Evolutionary conservation across 257 asterid genomes (phyloP).

Genomic region (Plantago elongata): DNA sequence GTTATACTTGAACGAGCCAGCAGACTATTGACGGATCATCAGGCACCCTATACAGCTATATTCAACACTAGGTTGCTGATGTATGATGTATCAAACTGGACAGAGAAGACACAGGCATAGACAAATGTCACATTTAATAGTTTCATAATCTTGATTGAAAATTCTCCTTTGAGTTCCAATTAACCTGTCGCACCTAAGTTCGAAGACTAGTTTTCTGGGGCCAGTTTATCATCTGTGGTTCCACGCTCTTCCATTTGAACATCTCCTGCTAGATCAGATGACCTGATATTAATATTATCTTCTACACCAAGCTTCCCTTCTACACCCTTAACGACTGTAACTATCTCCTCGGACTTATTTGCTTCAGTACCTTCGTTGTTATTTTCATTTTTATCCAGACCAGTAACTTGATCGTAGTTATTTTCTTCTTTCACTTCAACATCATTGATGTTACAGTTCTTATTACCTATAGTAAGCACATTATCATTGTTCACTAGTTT

Average conservation of each 20-base stretch:
- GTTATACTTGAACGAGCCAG: neutral
- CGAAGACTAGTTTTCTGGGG: conserved; percentile 8
- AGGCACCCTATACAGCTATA: conserved; percentile 10
- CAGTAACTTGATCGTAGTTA: conserved; percentile 11
- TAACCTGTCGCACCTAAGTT: conserved; percentile 15
- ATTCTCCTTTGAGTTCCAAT: conserved; percentile 11
- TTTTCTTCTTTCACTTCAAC: conserved; percentile 15
- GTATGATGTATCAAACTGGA: conserved; percentile 1
- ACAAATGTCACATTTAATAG: conserved; percentile 8
- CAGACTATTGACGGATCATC: conserved; percentile 14
- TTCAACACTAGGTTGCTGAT: conserved; percentile 17
- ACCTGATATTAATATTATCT: conserved; percentile 7
- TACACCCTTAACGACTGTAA: neutral
- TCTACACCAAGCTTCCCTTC: conserved; percentile 11
- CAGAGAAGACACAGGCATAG: neutral
- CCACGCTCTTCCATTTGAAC: conserved; percentile 20
- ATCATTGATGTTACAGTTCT: neutral
- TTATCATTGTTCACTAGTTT: conserved; percentile 14
- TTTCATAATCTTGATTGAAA: neutral
- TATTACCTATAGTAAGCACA: conserved; percentile 7
- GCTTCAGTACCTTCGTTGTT: conserved; percentile 7
- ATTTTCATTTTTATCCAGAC: conserved; percentile 1
- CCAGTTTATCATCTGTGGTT: conserved; percentile 4
- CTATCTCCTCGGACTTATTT: conserved; percentile 1
- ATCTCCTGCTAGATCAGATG: conserved; percentile 15